Conservation (phyloP, 192 early-diverging fungal species). For the Coemansia asiatica region DNA sequence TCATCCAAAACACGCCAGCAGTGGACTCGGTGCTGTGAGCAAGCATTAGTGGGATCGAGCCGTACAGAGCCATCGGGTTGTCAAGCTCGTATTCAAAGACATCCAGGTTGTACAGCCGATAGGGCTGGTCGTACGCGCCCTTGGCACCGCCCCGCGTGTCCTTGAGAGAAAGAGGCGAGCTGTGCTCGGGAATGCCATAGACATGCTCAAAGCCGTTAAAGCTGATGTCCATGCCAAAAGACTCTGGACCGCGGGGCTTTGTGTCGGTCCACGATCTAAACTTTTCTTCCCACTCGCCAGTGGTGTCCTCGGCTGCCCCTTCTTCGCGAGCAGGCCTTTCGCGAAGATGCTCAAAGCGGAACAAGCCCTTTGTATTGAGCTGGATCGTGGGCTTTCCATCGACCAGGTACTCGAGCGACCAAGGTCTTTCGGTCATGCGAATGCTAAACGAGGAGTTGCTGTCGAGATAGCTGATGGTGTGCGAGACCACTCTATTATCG, state of each 20-base stretch:
- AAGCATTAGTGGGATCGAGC: constrained; percentile 90
- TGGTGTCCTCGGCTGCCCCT: constrained; percentile 37
- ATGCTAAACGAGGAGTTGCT: constrained; percentile 21
- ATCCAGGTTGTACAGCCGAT: constrained; percentile 95
- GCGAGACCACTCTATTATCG: constrained; percentile 10
- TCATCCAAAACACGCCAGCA: constrained; percentile 88
- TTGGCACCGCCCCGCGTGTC: constrained; percentile 75
- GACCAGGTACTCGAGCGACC: constrained; percentile 39
- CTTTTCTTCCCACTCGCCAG: constrained; percentile 82
- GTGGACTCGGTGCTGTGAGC: constrained; percentile 76
- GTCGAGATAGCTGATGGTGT: constrained; percentile 29
- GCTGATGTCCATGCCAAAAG: constrained; percentile 88
- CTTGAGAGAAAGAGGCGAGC: constrained; percentile 80
- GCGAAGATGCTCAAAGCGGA: constrained; percentile 79
- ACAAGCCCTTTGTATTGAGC: constrained; percentile 82
- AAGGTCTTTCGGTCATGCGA: constrained; percentile 48
- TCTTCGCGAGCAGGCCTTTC: constrained; percentile 43
- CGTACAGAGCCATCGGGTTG: constrained; percentile 96
- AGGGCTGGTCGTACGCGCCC: constrained; percentile 84
- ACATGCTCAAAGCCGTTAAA: constrained; percentile 86
- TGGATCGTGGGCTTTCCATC: constrained; percentile 55
- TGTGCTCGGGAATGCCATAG: constrained; percentile 97
- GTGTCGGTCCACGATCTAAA: constrained; percentile 85
- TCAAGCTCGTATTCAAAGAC: constrained; percentile 97
- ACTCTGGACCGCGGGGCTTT: constrained; percentile 94